These are phyloP conservation scores for Phialemoniopsis sp. DNA, from an alignment of 2,329 filamentous ascomycete species.

Conservation along the genomic window DNA sequence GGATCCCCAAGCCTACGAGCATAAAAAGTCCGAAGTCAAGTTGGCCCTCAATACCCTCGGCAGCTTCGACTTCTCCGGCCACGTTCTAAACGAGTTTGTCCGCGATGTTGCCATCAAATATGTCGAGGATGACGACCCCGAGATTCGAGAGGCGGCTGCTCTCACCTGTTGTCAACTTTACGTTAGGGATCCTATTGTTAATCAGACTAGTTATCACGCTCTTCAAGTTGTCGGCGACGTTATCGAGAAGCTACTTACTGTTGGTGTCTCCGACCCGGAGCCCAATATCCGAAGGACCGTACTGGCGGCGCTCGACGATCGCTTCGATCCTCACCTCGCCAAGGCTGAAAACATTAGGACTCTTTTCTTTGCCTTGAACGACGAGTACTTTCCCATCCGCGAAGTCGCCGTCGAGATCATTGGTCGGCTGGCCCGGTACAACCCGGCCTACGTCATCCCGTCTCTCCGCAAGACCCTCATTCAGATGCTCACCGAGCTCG, in stretches of 20 bases:
- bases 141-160: constrained; percentile 90
- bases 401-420: constrained; percentile 97
- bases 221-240: constrained; percentile 97
- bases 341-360: constrained; percentile 97
- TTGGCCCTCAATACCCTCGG: constrained; percentile 90
- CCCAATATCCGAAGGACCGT: constrained; percentile 86
- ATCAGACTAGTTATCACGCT: constrained; percentile 94
- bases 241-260: constrained; percentile 92
- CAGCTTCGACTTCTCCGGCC: constrained; percentile 89
- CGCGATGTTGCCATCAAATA: constrained; percentile 97
- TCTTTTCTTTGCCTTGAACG: constrained; percentile 90
- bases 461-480: constrained; percentile 92
- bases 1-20: constrained; percentile 76
- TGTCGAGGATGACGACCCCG: constrained; percentile 90
- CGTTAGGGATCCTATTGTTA: constrained; percentile 93
- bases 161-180: constrained; percentile 98
- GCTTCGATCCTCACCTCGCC: constrained; percentile 94
- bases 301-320: constrained; percentile 80
- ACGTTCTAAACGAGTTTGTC: constrained; percentile 97
- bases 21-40: constrained; percentile 81
- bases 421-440: constrained; percentile 83
- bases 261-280: constrained; percentile 89
- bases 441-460: constrained; percentile 96
- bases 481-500: constrained; percentile 91
- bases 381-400: constrained; percentile 87